These are phyloP conservation scores for Daedaleopsis sinensis DNA, from an alignment of 768 basidiomycete species.

Conservation along the genomic window DNA sequence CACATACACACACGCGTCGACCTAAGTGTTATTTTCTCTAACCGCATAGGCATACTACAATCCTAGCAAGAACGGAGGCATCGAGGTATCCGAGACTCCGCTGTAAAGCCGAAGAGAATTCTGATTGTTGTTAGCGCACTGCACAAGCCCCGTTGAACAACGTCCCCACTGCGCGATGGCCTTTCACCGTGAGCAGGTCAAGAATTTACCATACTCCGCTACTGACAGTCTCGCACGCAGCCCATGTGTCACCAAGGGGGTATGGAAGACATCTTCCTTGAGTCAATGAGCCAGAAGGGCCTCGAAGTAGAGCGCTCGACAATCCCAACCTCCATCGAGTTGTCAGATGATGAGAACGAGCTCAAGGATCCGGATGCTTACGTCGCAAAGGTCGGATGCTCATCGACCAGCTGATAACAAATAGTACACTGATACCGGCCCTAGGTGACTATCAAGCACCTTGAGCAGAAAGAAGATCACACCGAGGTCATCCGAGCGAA, in stretches of 20 bases:
- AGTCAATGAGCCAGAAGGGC: too few species aligned
- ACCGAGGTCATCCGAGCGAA: too few species aligned
- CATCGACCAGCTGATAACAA: too few species aligned
- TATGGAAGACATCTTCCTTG: not conserved
- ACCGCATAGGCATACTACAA: constrained; percentile 28
- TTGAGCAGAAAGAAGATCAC: too few species aligned
- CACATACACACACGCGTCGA: too few species aligned
- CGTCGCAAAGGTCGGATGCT: too few species aligned
- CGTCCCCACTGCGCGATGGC: not conserved
- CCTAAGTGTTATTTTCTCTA: not conserved
- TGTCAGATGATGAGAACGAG: too few species aligned
- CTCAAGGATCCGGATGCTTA: too few species aligned
- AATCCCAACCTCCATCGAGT: too few species aligned
- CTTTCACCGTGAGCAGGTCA: not conserved
- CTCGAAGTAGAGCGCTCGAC: too few species aligned
- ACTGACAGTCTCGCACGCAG: not conserved
- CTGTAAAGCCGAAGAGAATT: not conserved
- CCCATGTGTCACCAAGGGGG: not conserved
- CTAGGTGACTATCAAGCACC: too few species aligned
- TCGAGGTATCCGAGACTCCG: not conserved
- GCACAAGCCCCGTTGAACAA: not conserved
- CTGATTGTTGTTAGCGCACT: not conserved
- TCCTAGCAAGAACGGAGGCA: constrained; percentile 21
- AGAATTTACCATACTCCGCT: not conserved
- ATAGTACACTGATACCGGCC: too few species aligned